Evolutionary conservation across 1,284 basidiomycete genomes (phyloP).

Genomic region (Pseudozyma pruni): DNA sequence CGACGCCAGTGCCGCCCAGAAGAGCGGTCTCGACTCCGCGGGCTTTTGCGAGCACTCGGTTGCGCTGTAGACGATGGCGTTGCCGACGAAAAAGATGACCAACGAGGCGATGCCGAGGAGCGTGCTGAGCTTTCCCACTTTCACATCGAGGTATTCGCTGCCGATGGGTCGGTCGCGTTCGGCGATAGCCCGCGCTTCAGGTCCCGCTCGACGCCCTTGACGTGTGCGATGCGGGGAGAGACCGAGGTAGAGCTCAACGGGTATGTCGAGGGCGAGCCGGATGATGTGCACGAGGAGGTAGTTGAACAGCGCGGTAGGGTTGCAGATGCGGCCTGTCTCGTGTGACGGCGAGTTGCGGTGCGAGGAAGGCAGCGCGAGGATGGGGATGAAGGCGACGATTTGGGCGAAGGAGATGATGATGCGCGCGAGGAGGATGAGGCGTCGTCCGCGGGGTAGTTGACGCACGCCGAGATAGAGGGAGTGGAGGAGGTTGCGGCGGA

Average conservation of each 20-base stretch:
- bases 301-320: slow-evolving; percentile 55
- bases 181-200: slow-evolving; percentile 40
- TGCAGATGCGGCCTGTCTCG: slow-evolving; percentile 28
- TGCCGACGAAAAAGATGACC: slow-evolving; percentile 59
- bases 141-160: slow-evolving; percentile 44
- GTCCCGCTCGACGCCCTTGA: slow-evolving; percentile 35
- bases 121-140: slow-evolving; percentile 43
- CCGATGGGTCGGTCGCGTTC: slow-evolving; percentile 51
- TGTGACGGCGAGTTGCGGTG: slow-evolving; percentile 23
- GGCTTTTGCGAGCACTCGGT: slow-evolving; percentile 53
- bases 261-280: slow-evolving; percentile 45
- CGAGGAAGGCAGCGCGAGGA: slow-evolving; percentile 31
- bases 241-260: slow-evolving; percentile 57
- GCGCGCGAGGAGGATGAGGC: slow-evolving; percentile 35
- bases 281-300: slow-evolving; percentile 54
- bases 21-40: slow-evolving; percentile 53
- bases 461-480: slow-evolving; percentile 35
- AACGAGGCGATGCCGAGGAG: slow-evolving; percentile 49
- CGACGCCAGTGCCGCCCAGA: slow-evolving; percentile 47
- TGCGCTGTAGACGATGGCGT: slow-evolving; percentile 55
- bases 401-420: slow-evolving; percentile 36
- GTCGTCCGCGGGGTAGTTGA: slow-evolving; percentile 37
- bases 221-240: slow-evolving; percentile 54
- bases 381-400: slow-evolving; percentile 38
- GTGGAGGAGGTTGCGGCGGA: slow-evolving; percentile 45